Conservation (phyloP, 495 filamentous ascomycete species). For the Penicillium angulare region DNA sequence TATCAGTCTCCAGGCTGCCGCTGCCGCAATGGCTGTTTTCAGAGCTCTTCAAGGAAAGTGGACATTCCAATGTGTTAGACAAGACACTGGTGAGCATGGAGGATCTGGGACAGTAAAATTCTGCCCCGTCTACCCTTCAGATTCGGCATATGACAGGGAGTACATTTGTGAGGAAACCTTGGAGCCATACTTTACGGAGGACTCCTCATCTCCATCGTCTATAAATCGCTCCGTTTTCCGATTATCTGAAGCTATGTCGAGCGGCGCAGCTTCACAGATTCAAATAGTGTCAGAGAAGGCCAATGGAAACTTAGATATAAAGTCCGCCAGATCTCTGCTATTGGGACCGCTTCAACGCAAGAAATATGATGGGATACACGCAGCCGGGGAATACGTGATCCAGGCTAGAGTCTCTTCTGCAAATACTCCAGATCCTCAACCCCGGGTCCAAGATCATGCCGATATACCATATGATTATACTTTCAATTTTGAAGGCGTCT, state of each 20-base stretch:
- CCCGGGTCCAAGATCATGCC: background rate
- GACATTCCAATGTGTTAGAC: slow-evolving; percentile 48
- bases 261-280: slow-evolving; percentile 6
- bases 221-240: slow-evolving; percentile 14
- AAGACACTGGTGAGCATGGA: slow-evolving; percentile 7
- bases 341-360: slow-evolving; percentile 8
- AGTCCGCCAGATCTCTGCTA: too few relatives aligned
- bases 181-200: background rate
- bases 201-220: background rate
- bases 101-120: slow-evolving; percentile 58
- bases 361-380: background rate
- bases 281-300: slow-evolving; percentile 5
- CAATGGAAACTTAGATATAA: too few relatives aligned
- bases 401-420: background rate
- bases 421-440: background rate
- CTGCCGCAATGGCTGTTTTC: slow-evolving; percentile 55
- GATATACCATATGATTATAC: slow-evolving; percentile 13
- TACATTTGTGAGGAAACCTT: slow-evolving; percentile 30
- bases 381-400: slow-evolving; percentile 17
- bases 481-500: slow-evolving; percentile 35
- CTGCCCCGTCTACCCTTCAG: slow-evolving; percentile 48
- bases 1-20: slow-evolving; percentile 8
- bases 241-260: slow-evolving; percentile 4
- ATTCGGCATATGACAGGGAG: slow-evolving; percentile 22
- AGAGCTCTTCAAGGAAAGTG: slow-evolving; percentile 72